Conservation (phyloP, 2,329 filamentous ascomycete species). For the Rugonectria rugulosa region DNA sequence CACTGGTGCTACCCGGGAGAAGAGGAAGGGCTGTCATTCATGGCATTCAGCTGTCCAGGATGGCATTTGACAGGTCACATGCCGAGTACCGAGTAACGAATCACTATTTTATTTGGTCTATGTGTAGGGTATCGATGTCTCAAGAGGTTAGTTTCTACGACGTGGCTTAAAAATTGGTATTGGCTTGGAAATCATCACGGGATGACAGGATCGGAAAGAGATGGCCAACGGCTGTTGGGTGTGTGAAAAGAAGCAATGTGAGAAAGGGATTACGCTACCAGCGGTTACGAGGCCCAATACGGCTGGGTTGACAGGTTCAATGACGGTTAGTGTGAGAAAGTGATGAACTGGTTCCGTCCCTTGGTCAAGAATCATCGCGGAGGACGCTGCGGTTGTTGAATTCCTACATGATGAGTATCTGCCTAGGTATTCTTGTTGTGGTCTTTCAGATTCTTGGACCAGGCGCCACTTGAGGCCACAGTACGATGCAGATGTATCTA, state of each 20-base stretch:
- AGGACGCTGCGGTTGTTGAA: not conserved
- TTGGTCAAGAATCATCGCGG: not conserved
- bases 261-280: not conserved
- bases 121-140: not conserved
- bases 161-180: not conserved
- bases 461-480: slow-evolving; percentile 8
- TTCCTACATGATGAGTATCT: too few species aligned
- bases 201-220: not conserved
- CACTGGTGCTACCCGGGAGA: not conserved
- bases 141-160: not conserved
- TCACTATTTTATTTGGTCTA: too few species aligned
- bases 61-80: not conserved
- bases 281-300: not conserved
- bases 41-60: not conserved
- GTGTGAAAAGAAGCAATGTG: slow-evolving; percentile 11
- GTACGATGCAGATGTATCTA: too few species aligned
- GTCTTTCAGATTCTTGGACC: too few species aligned
- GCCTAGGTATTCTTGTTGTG: too few species aligned
- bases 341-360: slow-evolving; percentile 14
- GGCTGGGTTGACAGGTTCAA: not conserved
- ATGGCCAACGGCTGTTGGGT: not conserved
- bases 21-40: not conserved
- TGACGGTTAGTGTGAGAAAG: not conserved
- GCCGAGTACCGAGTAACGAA: too few species aligned
- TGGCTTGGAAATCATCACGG: slow-evolving; percentile 9